phyloP scores from a whole-genome alignment of 202 grass and related monocot species.

The Setaria italica region DNA sequence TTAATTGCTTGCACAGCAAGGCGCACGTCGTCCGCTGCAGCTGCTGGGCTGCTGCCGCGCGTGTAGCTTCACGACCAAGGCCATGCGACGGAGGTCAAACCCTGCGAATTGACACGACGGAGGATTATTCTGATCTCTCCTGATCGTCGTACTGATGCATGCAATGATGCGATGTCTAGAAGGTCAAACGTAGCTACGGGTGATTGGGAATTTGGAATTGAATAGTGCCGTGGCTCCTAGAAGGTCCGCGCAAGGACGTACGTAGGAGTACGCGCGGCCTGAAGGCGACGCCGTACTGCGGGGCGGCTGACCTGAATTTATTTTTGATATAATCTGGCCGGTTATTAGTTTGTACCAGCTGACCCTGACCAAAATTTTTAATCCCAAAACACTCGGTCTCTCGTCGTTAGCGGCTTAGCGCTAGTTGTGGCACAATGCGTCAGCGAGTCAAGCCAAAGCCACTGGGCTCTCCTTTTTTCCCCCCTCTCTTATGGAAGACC shows the following conservation, averaged over 20 bases:
- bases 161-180: background rate
- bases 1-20: conserved; percentile 25
- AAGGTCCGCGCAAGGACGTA: background rate
- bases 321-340: background rate
- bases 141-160: background rate
- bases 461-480: no score
- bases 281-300: background rate
- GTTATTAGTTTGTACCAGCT: background rate
- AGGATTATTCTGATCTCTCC: no score
- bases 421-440: background rate
- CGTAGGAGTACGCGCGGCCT: background rate
- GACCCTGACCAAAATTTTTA: background rate
- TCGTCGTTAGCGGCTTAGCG: background rate
- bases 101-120: no score
- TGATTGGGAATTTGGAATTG: background rate
- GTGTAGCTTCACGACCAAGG: conserved; percentile 37
- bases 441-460: background rate
- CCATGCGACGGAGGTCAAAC: conserved; percentile 8
- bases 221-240: conserved; percentile 6
- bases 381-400: background rate
- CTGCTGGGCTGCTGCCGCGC: no score
- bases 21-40: background rate
- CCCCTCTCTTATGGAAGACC: no score
- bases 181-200: background rate
- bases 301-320: background rate